Base-by-base conservation (phyloP, 352 stramenopile species). In the Phytophthora pinifolia region DNA sequence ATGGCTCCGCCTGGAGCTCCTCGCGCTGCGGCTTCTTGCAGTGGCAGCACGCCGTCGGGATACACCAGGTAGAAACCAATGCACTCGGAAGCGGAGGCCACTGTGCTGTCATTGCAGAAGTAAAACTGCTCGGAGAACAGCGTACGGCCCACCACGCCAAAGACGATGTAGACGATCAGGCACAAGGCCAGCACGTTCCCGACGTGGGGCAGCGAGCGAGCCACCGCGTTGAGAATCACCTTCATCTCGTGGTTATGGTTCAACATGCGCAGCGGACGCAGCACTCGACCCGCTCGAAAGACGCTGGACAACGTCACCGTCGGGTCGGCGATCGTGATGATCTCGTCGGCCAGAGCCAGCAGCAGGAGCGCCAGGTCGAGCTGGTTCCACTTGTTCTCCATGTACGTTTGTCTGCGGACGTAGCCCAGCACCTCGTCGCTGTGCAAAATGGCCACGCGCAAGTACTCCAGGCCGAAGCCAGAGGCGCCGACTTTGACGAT, bases 221-320 rank as follows among this genome's bases (percentile, higher is more conserved):
- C 78, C n/a, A 92, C 74, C 12, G 82, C 79, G 12, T 72, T 76
- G 14, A 92, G 46, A 17, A 92, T 89, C 7, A 62, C 53, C 35
- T 92, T 89, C 82, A 90, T 92, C 45, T 92, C 82, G 25, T 70
- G 59, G 53, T 92, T 83, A 46, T 86, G 80, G 46, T 86, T 90
- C 5, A 92, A 39, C 49, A 92, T 88, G 2, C 82, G 74, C 18
- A 92, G 48, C 1, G 82, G 82, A 0, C 78, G 64, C 6, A 92
- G 51, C 14, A 92, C 82, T 14, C 82, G 79, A 9, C 74, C 77
- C 1, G 79, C 82, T 32, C 78, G 78, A 25, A 92, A 86, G n/a
- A 89, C 74, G 7, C 76, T 78, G 4, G 76, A 78, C 2, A 54
- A 30, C 6, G 70, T 72, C 18, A 88, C 51, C 9, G 59, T 63